Evolutionary conservation across 140 eudicot species (phyloP), one percentile per base, ranked within the genome.

Genomic region (Erigeron philadelphicus): DNA sequence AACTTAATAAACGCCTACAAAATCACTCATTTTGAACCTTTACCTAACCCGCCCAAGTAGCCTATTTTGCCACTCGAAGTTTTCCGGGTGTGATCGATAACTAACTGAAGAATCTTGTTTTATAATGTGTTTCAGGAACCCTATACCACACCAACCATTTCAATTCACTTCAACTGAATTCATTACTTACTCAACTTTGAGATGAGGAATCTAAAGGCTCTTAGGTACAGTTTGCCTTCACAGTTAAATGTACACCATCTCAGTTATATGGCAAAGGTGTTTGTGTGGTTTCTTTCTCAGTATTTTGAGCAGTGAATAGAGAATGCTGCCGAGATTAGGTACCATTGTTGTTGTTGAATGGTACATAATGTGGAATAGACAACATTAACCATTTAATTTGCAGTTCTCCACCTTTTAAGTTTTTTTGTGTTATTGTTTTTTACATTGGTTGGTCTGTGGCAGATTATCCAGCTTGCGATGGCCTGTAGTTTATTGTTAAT

Each of bases 121-220:
- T 64, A 13, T 73, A 61, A 58, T 74, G 61, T 73, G 47, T 77
- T 78, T 66, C 95, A 89, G 95, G 80, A 89, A 89, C 64, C 96
- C 91, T 19, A 81, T 89, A 63, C 95, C 95, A 41, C 87, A 70
- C 76, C 95, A 89, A 64, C 85, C 83, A 56, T 87, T 87, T 83
- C 95, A 89, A 61, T 89, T 86, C 76, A 89, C 95, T 70, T 89
- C 96, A 21, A 75, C 81, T 23, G 95, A 89, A 77, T 89, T 89
- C 81, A 82, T 89, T 64, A 86, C 90, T 60, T 89, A 87, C 73
- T 84, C 95, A 5, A 84, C 83, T 31, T 73, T 89, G 52, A 81
- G 96, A 81, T 89, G 84, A 89, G 71, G 76, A 69, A 68, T 41
- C 42, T 76, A 63, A 31, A 57, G 47, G 55, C 21, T 18, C 18